Conservation (phyloP, 73 alveolate genomes). For the Stentor roeselii region DNA sequence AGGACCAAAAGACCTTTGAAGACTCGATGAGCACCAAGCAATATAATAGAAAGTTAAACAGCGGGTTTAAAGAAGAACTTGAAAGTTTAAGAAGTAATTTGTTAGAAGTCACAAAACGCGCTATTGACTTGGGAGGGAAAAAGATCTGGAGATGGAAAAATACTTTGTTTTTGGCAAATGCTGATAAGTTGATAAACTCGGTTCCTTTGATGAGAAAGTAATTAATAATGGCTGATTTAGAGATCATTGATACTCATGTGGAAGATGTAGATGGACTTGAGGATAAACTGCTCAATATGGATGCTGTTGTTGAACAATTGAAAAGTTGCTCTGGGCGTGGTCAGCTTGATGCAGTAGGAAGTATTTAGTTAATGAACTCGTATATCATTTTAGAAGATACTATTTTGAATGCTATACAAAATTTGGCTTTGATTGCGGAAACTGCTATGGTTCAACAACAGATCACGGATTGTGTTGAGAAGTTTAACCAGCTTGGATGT, state of each 20-base stretch:
- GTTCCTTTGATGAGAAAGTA: background rate
- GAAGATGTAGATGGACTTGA: slow-evolving; percentile 18
- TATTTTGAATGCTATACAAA: background rate
- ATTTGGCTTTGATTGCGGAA: background rate
- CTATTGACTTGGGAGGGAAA: background rate
- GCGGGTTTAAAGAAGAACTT: background rate
- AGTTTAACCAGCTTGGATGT: slow-evolving; percentile 7
- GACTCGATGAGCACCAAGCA: background rate
- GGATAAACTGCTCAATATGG: background rate
- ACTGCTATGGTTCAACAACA: slow-evolving; percentile 1
- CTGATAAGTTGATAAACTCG: slow-evolving; percentile 8
- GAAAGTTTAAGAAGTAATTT: background rate
- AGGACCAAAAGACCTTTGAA: background rate
- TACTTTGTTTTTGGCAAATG: background rate
- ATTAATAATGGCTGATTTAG: background rate
- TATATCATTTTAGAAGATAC: slow-evolving; percentile 20
- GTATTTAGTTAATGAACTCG: background rate
- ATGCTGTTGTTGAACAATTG: slow-evolving; percentile 4
- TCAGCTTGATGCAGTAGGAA: background rate
- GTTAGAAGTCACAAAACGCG: background rate
- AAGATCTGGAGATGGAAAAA: background rate
- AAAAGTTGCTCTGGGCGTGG: background rate
- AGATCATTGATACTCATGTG: background rate
- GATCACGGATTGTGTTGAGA: slow-evolving; percentile 17
- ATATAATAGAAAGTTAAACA: background rate